These are phyloP conservation scores for Irpex sp. DNA, from an alignment of 1,284 basidiomycete genomes.

Conservation along the genomic window DNA sequence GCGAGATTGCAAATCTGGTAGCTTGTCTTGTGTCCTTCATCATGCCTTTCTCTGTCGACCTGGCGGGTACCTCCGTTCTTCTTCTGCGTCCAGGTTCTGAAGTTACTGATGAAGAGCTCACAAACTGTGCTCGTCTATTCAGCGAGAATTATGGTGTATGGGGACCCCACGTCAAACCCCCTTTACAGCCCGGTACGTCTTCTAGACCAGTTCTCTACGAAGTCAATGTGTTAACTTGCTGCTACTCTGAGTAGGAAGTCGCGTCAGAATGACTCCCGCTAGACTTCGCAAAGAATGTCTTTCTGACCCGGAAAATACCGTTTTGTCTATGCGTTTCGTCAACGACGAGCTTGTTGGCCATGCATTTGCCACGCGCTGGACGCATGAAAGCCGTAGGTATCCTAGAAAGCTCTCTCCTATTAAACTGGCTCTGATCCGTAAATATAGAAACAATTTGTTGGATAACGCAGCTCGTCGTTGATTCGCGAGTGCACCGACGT, in stretches of 20 bases:
- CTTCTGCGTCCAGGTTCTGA: not conserved
- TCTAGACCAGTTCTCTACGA: not conserved
- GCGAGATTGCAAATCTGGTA: too few relatives aligned
- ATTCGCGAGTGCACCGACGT: constrained; percentile 9
- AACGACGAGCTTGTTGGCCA: constrained; percentile 14
- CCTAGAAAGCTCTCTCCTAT: not conserved
- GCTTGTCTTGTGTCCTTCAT: too few relatives aligned
- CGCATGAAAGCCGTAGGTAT: constrained; percentile 4
- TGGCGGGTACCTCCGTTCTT: not conserved
- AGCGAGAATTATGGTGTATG: constrained; percentile 17
- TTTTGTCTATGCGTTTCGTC: constrained; percentile 3
- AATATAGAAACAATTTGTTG: constrained; percentile 14
- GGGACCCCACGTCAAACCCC: constrained; percentile 6
- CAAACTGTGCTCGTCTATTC: constrained; percentile 14
- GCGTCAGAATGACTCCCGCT: constrained; percentile 11
- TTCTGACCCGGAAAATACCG: constrained; percentile 2
- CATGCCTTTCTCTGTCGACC: not conserved
- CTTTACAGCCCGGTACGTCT: constrained; percentile 10
- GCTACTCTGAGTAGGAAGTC: constrained; percentile 2
- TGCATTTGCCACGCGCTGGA: constrained; percentile 17
- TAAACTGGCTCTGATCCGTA: not conserved
- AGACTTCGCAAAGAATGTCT: constrained; percentile 12
- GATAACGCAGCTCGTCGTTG: constrained; percentile 19
- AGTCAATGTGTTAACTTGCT: not conserved
- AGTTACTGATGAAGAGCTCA: constrained; percentile 13